Evolutionary conservation across 164 flowering plant genomes (phyloP).

Genomic region (Stephania japonica): DNA sequence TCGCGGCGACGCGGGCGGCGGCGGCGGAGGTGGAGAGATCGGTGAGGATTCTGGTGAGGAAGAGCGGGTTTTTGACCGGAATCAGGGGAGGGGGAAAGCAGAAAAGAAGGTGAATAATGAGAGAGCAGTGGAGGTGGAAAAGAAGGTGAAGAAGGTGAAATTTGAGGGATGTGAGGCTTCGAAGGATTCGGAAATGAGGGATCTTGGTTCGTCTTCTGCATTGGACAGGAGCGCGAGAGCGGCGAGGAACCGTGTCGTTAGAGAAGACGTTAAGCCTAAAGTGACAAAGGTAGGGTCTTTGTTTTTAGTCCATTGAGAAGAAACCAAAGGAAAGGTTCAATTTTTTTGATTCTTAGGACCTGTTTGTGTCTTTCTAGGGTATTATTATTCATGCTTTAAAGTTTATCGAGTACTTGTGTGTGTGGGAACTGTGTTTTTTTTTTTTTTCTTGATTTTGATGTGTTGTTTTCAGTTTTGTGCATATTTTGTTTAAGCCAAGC

Average conservation of each 20-base stretch:
- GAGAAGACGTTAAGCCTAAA: background rate
- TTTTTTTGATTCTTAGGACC: background rate
- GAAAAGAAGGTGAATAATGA: background rate
- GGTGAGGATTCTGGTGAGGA: background rate
- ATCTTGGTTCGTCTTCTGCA: background rate
- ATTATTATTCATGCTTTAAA: too few species aligned
- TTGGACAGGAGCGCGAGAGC: background rate
- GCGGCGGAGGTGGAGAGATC: background rate
- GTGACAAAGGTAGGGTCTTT: background rate
- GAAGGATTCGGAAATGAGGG: background rate
- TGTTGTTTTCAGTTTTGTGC: background rate
- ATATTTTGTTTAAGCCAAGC: background rate
- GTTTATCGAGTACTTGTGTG: background rate
- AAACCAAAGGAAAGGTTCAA: too few species aligned
- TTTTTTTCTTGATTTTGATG: background rate
- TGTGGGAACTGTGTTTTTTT: background rate
- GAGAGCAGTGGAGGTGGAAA: too few species aligned
- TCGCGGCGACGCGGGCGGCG: background rate
- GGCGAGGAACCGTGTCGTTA: background rate
- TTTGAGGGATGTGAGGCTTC: background rate
- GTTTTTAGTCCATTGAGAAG: background rate
- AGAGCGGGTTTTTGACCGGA: too few species aligned
- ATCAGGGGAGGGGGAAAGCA: background rate
- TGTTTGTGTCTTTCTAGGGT: background rate
- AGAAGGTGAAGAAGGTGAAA: background rate